phyloP scores from a whole-genome alignment of 495 filamentous ascomycete genomes.

The Neurospora sp. region DNA sequence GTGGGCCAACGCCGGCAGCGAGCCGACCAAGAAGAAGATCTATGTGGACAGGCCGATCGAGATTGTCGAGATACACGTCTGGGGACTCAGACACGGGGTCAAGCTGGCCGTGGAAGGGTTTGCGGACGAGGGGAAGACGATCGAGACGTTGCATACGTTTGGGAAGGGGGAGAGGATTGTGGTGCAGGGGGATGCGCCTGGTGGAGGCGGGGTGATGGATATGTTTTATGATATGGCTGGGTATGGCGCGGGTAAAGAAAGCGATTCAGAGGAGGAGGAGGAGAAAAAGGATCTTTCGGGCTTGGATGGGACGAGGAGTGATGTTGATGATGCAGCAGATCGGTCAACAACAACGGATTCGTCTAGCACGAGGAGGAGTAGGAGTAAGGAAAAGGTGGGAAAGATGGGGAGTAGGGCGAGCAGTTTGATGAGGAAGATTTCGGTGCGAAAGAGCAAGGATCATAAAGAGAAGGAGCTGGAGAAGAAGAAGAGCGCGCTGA shows the following conservation, averaged over 20 bases:
- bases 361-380: background rate
- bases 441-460: constrained; percentile 7
- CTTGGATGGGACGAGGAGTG: constrained; percentile 6
- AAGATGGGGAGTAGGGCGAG: constrained; percentile 10
- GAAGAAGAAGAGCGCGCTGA: background rate
- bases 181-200: constrained; percentile 47
- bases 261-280: constrained; percentile 16
- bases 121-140: constrained; percentile 76
- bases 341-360: background rate
- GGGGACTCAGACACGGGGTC: constrained; percentile 81
- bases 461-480: background rate
- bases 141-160: constrained; percentile 78
- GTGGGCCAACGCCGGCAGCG: constrained; percentile 54
- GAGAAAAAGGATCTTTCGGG: constrained; percentile 18
- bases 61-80: constrained; percentile 79
- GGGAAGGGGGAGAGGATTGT: constrained; percentile 61
- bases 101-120: constrained; percentile 81
- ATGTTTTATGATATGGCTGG: constrained; percentile 44
- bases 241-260: constrained; percentile 15
- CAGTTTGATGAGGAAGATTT: constrained; percentile 16
- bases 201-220: constrained; percentile 36
- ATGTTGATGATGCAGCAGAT: background rate
- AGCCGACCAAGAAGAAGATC: constrained; percentile 36
- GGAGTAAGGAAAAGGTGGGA: constrained; percentile 11
- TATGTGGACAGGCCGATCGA: constrained; percentile 81